Base-by-base conservation (phyloP, 2,329 filamentous ascomycete species). In the Blumeria hordei region DNA sequence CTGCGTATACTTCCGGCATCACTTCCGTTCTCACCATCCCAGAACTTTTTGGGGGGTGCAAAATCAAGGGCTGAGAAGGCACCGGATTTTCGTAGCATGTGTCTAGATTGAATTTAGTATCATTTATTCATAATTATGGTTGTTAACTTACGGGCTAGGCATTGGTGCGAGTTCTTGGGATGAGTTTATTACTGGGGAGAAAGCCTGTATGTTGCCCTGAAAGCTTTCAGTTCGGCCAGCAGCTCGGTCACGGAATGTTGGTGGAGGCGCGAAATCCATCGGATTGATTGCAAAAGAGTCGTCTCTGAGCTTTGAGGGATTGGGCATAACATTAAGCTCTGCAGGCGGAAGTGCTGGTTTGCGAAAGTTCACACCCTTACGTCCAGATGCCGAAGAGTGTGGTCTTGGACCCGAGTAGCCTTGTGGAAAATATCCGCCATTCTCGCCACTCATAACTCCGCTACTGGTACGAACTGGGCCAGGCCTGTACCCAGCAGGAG, bases 131-230 rank as follows among this genome's bases (percentile, higher is more conserved):
- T 78, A 90, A 88, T 74, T 87, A 95, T 39, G 92, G 90, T 59
- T 10, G 10, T 47, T 36, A 59, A 83, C 85, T 83, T 79, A 90
- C 78, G 92, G 88, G 74, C 88, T 95, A 39, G 92, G 92, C 59
- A 98, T 80, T 8, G 76, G 75, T 11, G 82, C 69, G 58, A 96
- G 79, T 57, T 96, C 90, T 56, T 96, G 90, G 67, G 88, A 95
- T 5, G 88, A 75, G 57, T 83, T 86, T 28, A 76, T 81, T 41
- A 95, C 74, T 0, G 88, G 88, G n/a, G 80, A 83, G 64, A 85
- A 82, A 34, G 78, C 75, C 14, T 82, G 78, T 9, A 11, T n/a
- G 9, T 45, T 16, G 16, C 41, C 41, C 21, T 11, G 41, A 10
- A 78, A 78, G 62, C 78, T 81, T 62, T 81, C 77, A 6, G 77